Evolutionary conservation across 2,329 filamentous ascomycete species (phyloP).

Genomic region (Beauveria scarabaeidicola): DNA sequence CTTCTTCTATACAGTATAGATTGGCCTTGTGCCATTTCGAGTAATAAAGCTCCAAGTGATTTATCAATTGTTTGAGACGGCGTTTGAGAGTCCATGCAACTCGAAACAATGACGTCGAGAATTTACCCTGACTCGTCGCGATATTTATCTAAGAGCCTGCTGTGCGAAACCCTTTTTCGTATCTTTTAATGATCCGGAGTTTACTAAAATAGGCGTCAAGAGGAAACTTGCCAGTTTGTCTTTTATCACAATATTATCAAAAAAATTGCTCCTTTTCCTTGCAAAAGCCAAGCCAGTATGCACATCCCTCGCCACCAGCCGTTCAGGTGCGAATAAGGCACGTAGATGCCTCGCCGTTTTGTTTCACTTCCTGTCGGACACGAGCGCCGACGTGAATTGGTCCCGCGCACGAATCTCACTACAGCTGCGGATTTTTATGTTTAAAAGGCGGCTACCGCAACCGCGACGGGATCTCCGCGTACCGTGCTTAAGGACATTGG

Average conservation of each 20-base stretch:
- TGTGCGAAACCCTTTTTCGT: too few relatives aligned
- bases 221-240: too few relatives aligned
- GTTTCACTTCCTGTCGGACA: background rate
- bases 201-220: too few relatives aligned
- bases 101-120: too few relatives aligned
- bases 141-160: too few relatives aligned
- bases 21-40: background rate
- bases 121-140: too few relatives aligned
- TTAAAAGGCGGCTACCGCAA: background rate
- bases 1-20: background rate
- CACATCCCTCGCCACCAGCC: background rate
- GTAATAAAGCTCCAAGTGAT: slow-evolving; percentile 1
- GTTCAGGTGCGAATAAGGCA: background rate
- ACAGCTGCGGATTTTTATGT: background rate
- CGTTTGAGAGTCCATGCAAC: too few relatives aligned
- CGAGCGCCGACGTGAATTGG: background rate
- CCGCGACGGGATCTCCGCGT: background rate
- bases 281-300: too few relatives aligned
- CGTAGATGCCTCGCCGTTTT: background rate
- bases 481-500: background rate
- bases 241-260: too few relatives aligned
- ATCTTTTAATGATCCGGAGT: too few relatives aligned
- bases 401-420: background rate
- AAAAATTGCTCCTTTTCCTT: too few relatives aligned
- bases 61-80: background rate